Evolutionary conservation across 495 filamentous ascomycete species (phyloP).

Genomic region (Lasiosphaeris hirsuta): DNA sequence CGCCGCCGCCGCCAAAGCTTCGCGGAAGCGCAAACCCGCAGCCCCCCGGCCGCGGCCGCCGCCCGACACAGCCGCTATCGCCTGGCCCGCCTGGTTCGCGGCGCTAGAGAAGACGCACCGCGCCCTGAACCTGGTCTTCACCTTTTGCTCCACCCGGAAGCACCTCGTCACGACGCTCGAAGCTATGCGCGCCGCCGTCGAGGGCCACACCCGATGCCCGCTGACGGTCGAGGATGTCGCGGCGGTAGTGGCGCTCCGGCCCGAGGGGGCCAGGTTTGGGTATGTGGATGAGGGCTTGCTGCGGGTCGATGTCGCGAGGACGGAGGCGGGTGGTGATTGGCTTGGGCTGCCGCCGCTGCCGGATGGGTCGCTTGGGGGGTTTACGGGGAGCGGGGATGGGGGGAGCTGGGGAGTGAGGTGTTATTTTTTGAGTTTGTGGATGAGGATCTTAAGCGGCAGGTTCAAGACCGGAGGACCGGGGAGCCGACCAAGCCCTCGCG

Average conservation of each 20-base stretch:
- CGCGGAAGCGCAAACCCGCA: slow-evolving; percentile 1
- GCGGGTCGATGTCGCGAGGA: slow-evolving; percentile 71
- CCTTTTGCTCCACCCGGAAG: slow-evolving; percentile 89
- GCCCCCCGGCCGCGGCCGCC: not conserved
- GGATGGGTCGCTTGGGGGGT: slow-evolving; percentile 48
- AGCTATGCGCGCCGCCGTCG: slow-evolving; percentile 79
- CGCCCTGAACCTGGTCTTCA: slow-evolving; percentile 88
- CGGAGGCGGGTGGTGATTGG: slow-evolving; percentile 54
- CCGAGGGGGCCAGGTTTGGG: slow-evolving; percentile 71
- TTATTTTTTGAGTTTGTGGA: slow-evolving; percentile 91
- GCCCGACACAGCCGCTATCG: slow-evolving; percentile 13
- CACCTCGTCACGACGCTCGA: slow-evolving; percentile 89
- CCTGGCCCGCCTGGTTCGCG: slow-evolving; percentile 75
- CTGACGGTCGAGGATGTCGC: slow-evolving; percentile 76
- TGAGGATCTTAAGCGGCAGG: slow-evolving; percentile 82
- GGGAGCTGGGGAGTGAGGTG: slow-evolving; percentile 55
- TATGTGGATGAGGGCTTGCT: slow-evolving; percentile 83
- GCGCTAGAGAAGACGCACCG: slow-evolving; percentile 71
- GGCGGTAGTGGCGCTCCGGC: slow-evolving; percentile 72
- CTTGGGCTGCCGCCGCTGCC: slow-evolving; percentile 40
- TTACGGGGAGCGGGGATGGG: slow-evolving; percentile 38
- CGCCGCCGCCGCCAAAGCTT: not conserved
- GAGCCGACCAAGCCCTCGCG: slow-evolving; percentile 62
- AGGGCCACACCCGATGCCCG: slow-evolving; percentile 70
- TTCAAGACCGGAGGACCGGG: slow-evolving; percentile 64